Percentiles rank a stretch among this genome's conserved stretches.
These are phyloP conservation scores for Bruguiera sexangula DNA, from an alignment of 345 rosid species.

Conservation along the genomic window DNA sequence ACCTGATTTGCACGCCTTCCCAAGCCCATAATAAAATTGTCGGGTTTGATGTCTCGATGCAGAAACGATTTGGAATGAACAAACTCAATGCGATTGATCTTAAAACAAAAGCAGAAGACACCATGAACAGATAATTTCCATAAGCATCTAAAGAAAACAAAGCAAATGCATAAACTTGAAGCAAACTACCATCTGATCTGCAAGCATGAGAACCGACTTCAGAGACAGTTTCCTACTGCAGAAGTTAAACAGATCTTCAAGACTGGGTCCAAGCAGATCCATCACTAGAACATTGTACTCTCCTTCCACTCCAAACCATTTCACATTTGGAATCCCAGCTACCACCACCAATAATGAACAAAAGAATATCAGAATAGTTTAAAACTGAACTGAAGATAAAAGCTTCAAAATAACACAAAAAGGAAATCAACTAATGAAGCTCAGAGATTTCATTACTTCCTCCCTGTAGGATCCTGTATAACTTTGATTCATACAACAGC, in stretches of 20 bases:
- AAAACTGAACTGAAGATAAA: constrained; percentile 8
- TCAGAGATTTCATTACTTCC: constrained; percentile 59
- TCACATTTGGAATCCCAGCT: constrained; percentile 85
- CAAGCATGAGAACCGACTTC: constrained; percentile 92
- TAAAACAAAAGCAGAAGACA: constrained; percentile 11
- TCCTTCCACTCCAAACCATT: constrained; percentile 89
- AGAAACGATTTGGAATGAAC: constrained; percentile 87
- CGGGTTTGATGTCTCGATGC: constrained; percentile 91
- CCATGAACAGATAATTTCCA: constrained; percentile 8
- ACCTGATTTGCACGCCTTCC: constrained; percentile 64
- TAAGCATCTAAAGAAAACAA: constrained; percentile 5
- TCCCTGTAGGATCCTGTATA: constrained; percentile 90
- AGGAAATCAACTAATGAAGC: neutral
- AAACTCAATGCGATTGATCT: constrained; percentile 85
- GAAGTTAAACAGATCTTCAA: constrained; percentile 87
- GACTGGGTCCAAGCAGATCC: constrained; percentile 92
- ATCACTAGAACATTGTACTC: constrained; percentile 86
- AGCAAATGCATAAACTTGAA: neutral
- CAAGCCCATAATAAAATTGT: constrained; percentile 86
- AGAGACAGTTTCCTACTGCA: constrained; percentile 84
- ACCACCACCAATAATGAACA: constrained; percentile 17
- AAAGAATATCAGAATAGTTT: neutral
- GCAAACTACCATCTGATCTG: constrained; percentile 84
- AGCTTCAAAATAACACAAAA: neutral
- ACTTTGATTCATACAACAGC: constrained; percentile 77